phyloP scores from a whole-genome alignment of 2,329 filamentous ascomycete species.

The Chaetothyriales sp. region DNA sequence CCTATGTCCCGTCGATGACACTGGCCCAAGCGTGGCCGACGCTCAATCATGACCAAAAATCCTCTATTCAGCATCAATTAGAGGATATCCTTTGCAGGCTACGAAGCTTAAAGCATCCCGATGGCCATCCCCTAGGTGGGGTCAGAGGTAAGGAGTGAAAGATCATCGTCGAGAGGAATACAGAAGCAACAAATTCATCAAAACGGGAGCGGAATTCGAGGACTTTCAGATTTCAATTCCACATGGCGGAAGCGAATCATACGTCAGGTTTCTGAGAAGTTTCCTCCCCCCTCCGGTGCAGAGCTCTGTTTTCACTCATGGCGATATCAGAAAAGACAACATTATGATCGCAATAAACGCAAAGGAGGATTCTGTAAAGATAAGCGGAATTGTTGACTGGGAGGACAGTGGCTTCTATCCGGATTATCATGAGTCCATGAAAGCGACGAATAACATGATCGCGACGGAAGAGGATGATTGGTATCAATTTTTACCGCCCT shows the following conservation, averaged over 20 bases:
- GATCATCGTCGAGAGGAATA: background rate
- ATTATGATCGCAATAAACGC: conserved; percentile 16
- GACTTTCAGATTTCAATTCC: conserved; percentile 1
- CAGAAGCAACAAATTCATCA: background rate
- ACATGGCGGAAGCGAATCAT: background rate
- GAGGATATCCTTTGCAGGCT: too few relatives aligned
- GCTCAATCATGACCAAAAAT: too few relatives aligned
- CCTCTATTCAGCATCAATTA: too few relatives aligned
- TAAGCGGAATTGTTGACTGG: conserved; percentile 23
- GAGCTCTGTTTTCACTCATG: conserved; percentile 20
- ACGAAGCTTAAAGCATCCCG: too few relatives aligned
- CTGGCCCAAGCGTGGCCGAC: too few relatives aligned
- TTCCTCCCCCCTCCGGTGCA: conserved; percentile 15
- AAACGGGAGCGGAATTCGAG: background rate
- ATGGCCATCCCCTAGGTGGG: background rate
- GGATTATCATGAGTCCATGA: conserved; percentile 16
- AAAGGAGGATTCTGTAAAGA: conserved; percentile 1
- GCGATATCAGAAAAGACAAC: conserved; percentile 18
- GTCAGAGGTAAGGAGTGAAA: background rate
- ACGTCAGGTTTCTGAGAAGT: background rate
- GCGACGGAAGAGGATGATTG: too few relatives aligned
- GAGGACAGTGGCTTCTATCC: conserved; percentile 24
- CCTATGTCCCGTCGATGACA: background rate
- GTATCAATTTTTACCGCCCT: too few relatives aligned
- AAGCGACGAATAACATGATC: too few relatives aligned